Conservation (phyloP, 208 protist species). For the Novymonas esmeraldas region DNA sequence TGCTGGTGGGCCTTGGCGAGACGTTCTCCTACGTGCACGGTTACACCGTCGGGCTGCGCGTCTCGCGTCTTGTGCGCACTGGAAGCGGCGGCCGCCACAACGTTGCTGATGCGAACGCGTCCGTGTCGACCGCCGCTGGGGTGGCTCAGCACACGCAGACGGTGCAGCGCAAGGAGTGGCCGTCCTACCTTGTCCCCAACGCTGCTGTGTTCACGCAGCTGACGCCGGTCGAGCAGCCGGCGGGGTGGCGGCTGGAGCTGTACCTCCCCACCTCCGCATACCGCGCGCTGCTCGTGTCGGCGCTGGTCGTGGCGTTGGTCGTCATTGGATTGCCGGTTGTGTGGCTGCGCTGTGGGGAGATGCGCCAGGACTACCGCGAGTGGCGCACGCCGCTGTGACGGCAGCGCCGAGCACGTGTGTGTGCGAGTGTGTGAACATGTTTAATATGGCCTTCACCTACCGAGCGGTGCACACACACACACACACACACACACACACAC, state of each 20-base stretch:
- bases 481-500: no score
- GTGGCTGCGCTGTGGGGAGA: slow-evolving; percentile 55
- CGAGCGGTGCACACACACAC: background rate
- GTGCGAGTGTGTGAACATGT: background rate
- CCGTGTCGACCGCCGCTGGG: background rate
- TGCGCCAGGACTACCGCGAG: slow-evolving; percentile 55
- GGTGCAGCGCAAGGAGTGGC: slow-evolving; percentile 40
- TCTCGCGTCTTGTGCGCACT: no score
- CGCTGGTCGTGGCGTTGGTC: slow-evolving; percentile 36
- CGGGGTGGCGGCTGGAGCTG: slow-evolving; percentile 55
- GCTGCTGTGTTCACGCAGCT: slow-evolving; percentile 57
- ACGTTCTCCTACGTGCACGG: slow-evolving; percentile 78
- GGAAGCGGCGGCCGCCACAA: background rate
- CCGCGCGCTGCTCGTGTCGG: slow-evolving; percentile 39
- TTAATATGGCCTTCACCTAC: background rate
- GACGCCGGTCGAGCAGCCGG: slow-evolving; percentile 30
- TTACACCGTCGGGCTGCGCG: slow-evolving; percentile 52
- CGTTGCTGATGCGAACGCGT: background rate
- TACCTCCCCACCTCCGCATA: slow-evolving; percentile 65
- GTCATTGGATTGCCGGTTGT: slow-evolving; percentile 61
- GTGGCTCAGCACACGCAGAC: background rate
- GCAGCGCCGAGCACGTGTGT: background rate
- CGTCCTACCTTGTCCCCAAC: slow-evolving; percentile 70
- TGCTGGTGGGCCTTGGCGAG: slow-evolving; percentile 61
- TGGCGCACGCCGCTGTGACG: slow-evolving; percentile 38